A percentile compares a stretch with the other conserved stretches of the same genome.
Evolutionary conservation across 2,329 filamentous ascomycete genomes (phyloP).

Genomic region (Phaeosphaeria sp.): DNA sequence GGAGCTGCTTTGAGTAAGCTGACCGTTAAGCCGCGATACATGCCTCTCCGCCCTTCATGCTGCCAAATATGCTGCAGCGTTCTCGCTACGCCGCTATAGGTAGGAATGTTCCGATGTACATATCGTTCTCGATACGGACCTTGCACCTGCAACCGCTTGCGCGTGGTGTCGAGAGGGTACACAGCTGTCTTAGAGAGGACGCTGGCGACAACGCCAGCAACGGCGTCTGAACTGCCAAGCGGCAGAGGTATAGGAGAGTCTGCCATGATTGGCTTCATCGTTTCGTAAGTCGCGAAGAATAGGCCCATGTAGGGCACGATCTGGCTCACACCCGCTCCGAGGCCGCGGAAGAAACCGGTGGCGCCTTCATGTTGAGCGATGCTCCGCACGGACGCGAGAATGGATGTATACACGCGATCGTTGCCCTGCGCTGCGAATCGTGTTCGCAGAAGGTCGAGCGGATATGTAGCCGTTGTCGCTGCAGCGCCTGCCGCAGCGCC

Average conservation of each 20-base stretch:
- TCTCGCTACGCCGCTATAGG: constrained; percentile 71
- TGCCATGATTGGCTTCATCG: constrained; percentile 59
- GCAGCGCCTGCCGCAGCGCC: constrained; percentile 83
- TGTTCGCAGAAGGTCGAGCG: constrained; percentile 89
- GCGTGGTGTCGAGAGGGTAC: constrained; percentile 90
- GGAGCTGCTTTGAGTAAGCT: constrained; percentile 93
- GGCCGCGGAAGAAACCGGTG: constrained; percentile 85
- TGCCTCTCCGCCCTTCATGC: constrained; percentile 76
- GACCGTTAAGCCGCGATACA: constrained; percentile 89
- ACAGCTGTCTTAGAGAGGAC: constrained; percentile 86
- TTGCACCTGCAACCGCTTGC: constrained; percentile 94
- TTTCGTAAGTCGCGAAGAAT: constrained; percentile 91
- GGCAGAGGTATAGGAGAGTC: constrained; percentile 64
- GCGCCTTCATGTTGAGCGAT: constrained; percentile 79
- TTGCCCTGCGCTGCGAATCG: constrained; percentile 94
- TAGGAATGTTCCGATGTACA: constrained; percentile 85
- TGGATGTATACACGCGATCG: constrained; percentile 77
- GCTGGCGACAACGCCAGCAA: constrained; percentile 80
- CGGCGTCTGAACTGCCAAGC: constrained; percentile 81
- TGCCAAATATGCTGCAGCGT: constrained; percentile 73
- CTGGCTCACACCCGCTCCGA: constrained; percentile 81
- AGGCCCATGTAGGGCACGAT: constrained; percentile 97
- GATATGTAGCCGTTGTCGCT: constrained; percentile 86
- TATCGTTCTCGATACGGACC: constrained; percentile 83
- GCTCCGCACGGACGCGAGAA: constrained; percentile 71